Evolutionary conservation across 2,329 filamentous ascomycete species (phyloP), one percentile per base, ranked within the genome.

Genomic region (Macrophomina phaseolina): DNA sequence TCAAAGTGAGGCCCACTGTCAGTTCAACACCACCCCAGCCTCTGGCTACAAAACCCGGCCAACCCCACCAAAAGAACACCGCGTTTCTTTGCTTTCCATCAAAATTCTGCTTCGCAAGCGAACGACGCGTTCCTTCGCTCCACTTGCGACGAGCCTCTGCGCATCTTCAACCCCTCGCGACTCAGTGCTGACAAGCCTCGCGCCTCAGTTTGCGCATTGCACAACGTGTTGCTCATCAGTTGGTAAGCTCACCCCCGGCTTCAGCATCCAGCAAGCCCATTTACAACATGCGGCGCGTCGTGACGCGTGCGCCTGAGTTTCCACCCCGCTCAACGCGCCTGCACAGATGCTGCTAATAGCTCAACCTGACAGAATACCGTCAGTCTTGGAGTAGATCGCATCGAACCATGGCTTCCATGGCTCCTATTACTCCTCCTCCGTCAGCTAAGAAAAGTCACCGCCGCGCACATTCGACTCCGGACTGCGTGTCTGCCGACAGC

Each of bases 171-270:
- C 28, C 12, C 18, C 16, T 62, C 32, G 45, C 30, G 9, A 28
- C 56, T 8, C 30, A 30, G 30, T 49, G 32, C 58, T 62, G 45
- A 14, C 45, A 38, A 11, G 5, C 58, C 38, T 28, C 45, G 45
- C 58, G 49, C 49, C 58, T 14, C 45, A 5, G 18, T 32, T 51
- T 49, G 45, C 42, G 45, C 45, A 23, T 62, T 49, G 58, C 58
- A 62, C 45, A 8, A 45, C 58, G 18, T 32, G 3, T 28, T 32
- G 45, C 45, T n/a, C 32, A 49, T 32, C 32, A 28, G 32, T 38
- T 49, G 32, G 58, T 62, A 62, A 38, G 58, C 40, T 28, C 30
- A 8, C 38, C 28, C 58, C n/a, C 16, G 1, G 16, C 5, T 4
- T 45, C 9, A 45, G 14, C 12, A 16, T 16, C 23, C 14, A 30